Evolutionary conservation across 495 filamentous ascomycete species (phyloP), one percentile per base, ranked within the genome.

Genomic region (Daldinia caldariorum): DNA sequence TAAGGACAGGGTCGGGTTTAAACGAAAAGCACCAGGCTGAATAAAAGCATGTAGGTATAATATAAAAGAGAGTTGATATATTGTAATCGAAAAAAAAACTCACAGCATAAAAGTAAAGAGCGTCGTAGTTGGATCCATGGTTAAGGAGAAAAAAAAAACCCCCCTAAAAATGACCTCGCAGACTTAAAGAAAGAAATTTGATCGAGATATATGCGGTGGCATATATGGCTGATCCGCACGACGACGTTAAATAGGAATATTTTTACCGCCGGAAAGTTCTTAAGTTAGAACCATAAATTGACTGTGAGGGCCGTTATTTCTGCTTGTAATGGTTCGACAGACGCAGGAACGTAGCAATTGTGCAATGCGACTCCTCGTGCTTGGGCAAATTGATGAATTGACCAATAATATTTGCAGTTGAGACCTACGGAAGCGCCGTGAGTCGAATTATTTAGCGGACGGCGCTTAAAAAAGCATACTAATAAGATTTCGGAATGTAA

Each of bases 41-140:
- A 57, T n/a, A 35, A 35, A 10, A 7, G 34, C 34, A 35, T 35
- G 9, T 35, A 35, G n/a, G n/a, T 35, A 35, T 26, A 61, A 61
- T 38, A 63, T 71, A 54, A 9, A 58, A n/a, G 51, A 63, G 22
- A 51, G 26, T 20, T 58, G 53, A 50, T 60, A 50, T 60, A 81
- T 80, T 81, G 83, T 65, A 71, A 59, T 68, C 65, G 14, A 67
- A 63, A 63, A 67, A 63, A 63, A 41, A 66, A 87, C 88, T 88
- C 81, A 91, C 90, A 92, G 77, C 79, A 90, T 82, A 71, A 91
- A 91, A 62, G 90, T 91, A 81, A 91, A 88, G 74, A 92, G 85
- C 22, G 89, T 90, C n/a, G 88, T 91, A n/a, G 85, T 89, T 43
- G 81, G 82, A 75, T 85, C 82, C 89, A 91, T 92, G 75, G 67